A percentile compares a stretch with the other conserved stretches of the same genome.
These are phyloP conservation scores for Termitomyces sp. DNA, from an alignment of 768 basidiomycete species.

Conservation along the genomic window DNA sequence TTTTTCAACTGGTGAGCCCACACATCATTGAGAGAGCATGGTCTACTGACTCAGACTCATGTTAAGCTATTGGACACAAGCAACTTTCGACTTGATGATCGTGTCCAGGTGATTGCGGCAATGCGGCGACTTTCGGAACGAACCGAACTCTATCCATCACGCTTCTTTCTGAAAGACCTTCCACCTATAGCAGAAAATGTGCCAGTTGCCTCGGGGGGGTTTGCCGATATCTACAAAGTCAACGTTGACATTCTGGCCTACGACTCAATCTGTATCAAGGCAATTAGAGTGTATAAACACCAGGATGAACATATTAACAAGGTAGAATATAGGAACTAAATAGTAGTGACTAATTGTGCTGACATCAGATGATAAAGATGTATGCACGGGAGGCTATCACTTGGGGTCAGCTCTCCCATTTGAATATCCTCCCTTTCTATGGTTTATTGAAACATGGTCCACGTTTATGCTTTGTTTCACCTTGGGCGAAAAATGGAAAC, in stretches of 20 bases:
- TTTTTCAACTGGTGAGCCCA: conserved; percentile 1
- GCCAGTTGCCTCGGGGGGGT: background rate
- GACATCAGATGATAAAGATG: background rate
- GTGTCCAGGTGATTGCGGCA: conserved; percentile 5
- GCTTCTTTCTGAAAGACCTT: conserved; percentile 1
- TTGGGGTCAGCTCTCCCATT: conserved; percentile 27
- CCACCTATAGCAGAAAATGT: background rate
- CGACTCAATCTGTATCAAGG: conserved; percentile 4
- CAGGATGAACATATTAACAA: conserved; percentile 2
- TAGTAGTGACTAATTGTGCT: background rate
- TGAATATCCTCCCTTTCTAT: conserved; percentile 25
- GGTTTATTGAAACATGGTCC: conserved; percentile 18
- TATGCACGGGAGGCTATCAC: conserved; percentile 13
- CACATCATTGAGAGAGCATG: background rate
- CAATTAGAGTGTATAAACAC: conserved; percentile 1
- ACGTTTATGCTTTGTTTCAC: conserved; percentile 29
- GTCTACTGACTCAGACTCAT: background rate
- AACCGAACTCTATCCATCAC: conserved; percentile 4
- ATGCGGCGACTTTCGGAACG: conserved; percentile 5
- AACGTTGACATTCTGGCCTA: background rate
- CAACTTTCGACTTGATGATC: background rate
- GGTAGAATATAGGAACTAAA: background rate
- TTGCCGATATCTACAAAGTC: conserved; percentile 6
- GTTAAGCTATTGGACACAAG: conserved; percentile 5
- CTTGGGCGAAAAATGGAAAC: conserved; percentile 18